These are phyloP conservation scores for Protea cynaroides DNA, from an alignment of 164 flowering plant genomes.

Conservation along the genomic window DNA sequence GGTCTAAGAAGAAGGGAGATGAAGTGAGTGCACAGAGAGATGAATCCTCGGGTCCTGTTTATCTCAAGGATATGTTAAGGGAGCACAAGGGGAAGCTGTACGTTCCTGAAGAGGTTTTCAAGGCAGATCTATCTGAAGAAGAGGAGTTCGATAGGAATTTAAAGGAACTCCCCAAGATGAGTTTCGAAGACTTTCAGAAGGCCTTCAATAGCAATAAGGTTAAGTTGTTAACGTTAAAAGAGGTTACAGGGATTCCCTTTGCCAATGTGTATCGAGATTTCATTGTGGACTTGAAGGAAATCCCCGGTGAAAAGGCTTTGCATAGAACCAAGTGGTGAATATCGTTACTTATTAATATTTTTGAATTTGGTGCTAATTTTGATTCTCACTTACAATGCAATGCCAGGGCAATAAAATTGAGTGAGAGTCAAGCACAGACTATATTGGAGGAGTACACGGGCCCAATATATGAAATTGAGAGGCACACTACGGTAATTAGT, in stretches of 20 bases:
- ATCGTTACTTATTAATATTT: constrained; percentile 3
- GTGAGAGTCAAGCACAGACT: constrained; percentile 39
- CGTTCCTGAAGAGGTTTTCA: constrained; percentile 83
- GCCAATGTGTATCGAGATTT: constrained; percentile 45
- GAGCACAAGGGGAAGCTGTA: constrained; percentile 83
- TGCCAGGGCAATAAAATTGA: constrained; percentile 65
- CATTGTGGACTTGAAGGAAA: constrained; percentile 72
- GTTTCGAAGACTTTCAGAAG: constrained; percentile 61
- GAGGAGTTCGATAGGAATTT: constrained; percentile 65
- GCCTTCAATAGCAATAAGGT: constrained; percentile 52
- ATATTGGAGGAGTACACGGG: constrained; percentile 65
- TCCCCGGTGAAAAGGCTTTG: constrained; percentile 70
- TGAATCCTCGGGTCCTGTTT: constrained; percentile 34
- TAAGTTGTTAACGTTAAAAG: constrained; percentile 68
- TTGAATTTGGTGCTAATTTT: background rate
- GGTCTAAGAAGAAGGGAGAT: constrained; percentile 12
- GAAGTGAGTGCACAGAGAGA: constrained; percentile 15
- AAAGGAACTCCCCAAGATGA: constrained; percentile 66
- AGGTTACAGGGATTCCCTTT: constrained; percentile 14
- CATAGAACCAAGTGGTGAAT: constrained; percentile 78
- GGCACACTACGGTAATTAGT: constrained; percentile 47
- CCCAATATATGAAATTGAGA: constrained; percentile 71
- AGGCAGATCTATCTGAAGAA: constrained; percentile 57
- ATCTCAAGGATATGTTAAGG: constrained; percentile 75
- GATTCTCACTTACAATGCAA: constrained; percentile 6